A percentile compares a stretch with the other conserved stretches of the same genome.
phyloP scores from a whole-genome alignment of 2,329 filamentous ascomycete species.

The Apiospora marii region DNA sequence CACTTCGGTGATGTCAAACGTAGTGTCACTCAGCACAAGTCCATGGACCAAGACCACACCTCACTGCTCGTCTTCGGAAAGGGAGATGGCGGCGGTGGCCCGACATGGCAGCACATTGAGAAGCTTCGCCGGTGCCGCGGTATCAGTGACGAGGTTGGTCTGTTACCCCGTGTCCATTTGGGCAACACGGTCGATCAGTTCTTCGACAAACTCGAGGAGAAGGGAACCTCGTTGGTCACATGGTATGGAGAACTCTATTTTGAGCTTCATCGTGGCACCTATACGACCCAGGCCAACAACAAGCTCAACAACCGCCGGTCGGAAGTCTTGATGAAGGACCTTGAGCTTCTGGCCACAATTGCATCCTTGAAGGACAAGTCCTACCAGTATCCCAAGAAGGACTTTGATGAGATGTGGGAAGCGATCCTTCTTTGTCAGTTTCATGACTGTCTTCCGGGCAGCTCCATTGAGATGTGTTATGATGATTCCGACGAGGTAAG shows the following conservation, averaged over 20 bases:
- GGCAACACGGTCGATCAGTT: constrained; percentile 93
- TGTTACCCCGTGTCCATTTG: constrained; percentile 87
- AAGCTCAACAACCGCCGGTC: constrained; percentile 91
- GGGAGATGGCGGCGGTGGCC: constrained; percentile 93
- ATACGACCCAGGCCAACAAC: constrained; percentile 97
- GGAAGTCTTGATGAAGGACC: constrained; percentile 84
- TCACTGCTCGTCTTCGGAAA: constrained; percentile 95
- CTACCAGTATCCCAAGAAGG: constrained; percentile 91
- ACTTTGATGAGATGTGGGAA: constrained; percentile 98
- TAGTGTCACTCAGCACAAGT: constrained; percentile 92
- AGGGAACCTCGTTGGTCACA: constrained; percentile 80
- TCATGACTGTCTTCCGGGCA: constrained; percentile 95
- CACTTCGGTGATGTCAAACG: constrained; percentile 94
- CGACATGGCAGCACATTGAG: constrained; percentile 92
- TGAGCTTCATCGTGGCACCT: constrained; percentile 94
- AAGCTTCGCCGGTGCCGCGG: constrained; percentile 93
- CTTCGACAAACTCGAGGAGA: constrained; percentile 85
- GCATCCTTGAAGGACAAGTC: constrained; percentile 75
- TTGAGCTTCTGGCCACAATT: constrained; percentile 87
- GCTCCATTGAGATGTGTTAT: constrained; percentile 97
- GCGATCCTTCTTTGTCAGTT: constrained; percentile 91
- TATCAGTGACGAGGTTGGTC: constrained; percentile 84
- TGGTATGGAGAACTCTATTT: constrained; percentile 99
- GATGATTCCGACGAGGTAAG: constrained; percentile 85
- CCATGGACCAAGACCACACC: constrained; percentile 89